phyloP scores from a whole-genome alignment of 1,284 basidiomycete species.

The Fomes fomentarius region DNA sequence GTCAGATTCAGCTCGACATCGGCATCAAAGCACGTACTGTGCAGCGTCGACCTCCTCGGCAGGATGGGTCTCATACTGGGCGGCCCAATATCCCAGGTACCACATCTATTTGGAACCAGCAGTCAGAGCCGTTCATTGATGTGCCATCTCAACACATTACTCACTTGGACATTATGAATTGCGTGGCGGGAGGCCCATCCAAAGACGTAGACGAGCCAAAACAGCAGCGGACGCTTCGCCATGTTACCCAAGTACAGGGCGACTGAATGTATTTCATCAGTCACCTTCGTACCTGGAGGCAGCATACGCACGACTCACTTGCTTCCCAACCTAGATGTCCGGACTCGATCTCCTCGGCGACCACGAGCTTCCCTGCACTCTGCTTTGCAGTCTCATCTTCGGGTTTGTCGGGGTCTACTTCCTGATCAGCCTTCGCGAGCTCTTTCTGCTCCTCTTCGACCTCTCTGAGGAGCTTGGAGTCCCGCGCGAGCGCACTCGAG shows the following conservation, averaged over 20 bases:
- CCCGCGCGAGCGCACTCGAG: constrained; percentile 44
- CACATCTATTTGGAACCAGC: constrained; percentile 18
- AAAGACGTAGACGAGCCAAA: constrained; percentile 35
- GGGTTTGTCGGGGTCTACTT: constrained; percentile 40
- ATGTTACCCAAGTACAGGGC: constrained; percentile 34
- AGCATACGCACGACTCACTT: constrained; percentile 29
- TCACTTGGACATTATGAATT: constrained; percentile 20
- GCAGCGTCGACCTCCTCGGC: constrained; percentile 9
- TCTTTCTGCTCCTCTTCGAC: constrained; percentile 43
- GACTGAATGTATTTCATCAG: constrained; percentile 20
- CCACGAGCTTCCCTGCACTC: constrained; percentile 50
- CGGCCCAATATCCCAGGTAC: constrained; percentile 24
- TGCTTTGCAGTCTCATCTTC: constrained; percentile 27
- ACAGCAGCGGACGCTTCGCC: constrained; percentile 30
- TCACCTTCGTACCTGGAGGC: no score
- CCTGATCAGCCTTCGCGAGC: constrained; percentile 44
- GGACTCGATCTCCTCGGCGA: constrained; percentile 61
- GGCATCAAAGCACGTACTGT: neutral
- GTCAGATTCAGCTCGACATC: neutral
- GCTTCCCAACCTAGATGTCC: constrained; percentile 57
- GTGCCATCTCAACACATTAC: neutral
- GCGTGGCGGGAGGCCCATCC: constrained; percentile 25
- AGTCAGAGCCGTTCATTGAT: no score
- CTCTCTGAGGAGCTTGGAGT: constrained; percentile 44
- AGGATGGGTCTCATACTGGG: constrained; percentile 27